phyloP scores from a whole-genome alignment of 306 rosid genomes.

The Echinosophora koreensis region DNA sequence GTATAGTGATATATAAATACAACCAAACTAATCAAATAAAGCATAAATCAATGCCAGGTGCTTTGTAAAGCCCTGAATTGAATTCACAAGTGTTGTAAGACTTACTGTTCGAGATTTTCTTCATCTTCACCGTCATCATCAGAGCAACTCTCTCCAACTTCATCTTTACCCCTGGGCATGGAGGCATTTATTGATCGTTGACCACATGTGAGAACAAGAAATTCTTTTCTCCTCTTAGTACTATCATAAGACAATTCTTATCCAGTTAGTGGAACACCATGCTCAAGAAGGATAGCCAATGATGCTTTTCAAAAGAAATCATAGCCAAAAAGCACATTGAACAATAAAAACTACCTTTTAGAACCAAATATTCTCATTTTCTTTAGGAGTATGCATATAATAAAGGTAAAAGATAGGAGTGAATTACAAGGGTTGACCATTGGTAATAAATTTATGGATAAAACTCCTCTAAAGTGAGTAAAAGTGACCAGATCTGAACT shows the following conservation, averaged over 20 bases:
- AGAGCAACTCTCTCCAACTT: slow-evolving; percentile 66
- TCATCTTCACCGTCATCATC: slow-evolving; percentile 73
- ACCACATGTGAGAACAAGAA: slow-evolving; percentile 87
- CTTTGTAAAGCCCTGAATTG: not conserved
- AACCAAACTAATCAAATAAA: not conserved
- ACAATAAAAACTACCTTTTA: slow-evolving; percentile 17
- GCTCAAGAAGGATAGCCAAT: slow-evolving; percentile 15
- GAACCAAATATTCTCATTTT: not conserved
- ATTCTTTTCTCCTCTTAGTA: slow-evolving; percentile 86
- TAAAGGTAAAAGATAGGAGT: not conserved
- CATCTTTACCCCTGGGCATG: slow-evolving; percentile 62
- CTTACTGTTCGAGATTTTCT: slow-evolving; percentile 74
- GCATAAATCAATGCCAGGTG: not conserved
- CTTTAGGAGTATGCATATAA: not conserved
- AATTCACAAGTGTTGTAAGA: slow-evolving; percentile 3
- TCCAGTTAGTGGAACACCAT: slow-evolving; percentile 41
- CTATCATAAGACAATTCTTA: slow-evolving; percentile 55
- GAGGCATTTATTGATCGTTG: slow-evolving; percentile 59
- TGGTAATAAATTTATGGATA: not conserved
- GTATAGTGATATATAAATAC: too few relatives aligned
- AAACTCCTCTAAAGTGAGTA: not conserved
- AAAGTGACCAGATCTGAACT: too few relatives aligned
- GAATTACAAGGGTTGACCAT: not conserved
- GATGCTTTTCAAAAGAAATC: slow-evolving; percentile 19
- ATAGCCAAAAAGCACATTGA: slow-evolving; percentile 19